Base-by-base conservation (phyloP, 768 basidiomycete genomes). In the Suillus lakei region DNA sequence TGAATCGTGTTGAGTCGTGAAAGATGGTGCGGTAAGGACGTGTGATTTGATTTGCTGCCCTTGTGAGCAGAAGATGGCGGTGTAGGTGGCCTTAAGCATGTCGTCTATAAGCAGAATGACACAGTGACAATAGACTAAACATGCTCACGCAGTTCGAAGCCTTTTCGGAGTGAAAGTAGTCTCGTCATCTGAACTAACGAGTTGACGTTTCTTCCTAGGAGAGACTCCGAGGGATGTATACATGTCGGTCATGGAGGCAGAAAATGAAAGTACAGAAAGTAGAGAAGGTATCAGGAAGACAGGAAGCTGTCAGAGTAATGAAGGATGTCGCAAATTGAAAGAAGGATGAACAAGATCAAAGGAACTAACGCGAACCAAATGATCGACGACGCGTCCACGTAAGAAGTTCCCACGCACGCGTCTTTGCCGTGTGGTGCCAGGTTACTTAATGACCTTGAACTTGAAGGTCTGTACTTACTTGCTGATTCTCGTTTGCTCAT, bases 131-230 rank as follows among this genome's bases (percentile, higher is more conserved):
- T 39, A 59, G 23, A 66, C 53, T 43, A 70, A 4, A 79, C 85
- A 30, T 13, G 50, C 63, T 38, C 76, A 90, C 87, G 79, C 81
- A 65, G 77, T 80, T 72, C 91, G 81, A 60, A 88, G 81, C 74
- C 86, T 87, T 79, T 93, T 94, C 60, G 92, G 91, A 0, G 90
- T 91, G 64, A 87, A 76, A 18, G 80, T 78, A 12, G 72, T 75
- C 46, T 86, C 85, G 69, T 88, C 87, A 66, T 85, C 81, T 56
- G 80, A 80, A 64, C 81, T 81, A 28, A 83, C 74, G 41, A 82
- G 79, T 62, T 78, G 78, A 63, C 92, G 86, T 76, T 89, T 91
- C 81, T 92, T 93, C 71, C 74, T 84, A 0, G 90, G 91, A 41
- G 91, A 91, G 58, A 92, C 79, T 53, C 83, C 80, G 28, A 93